These are phyloP conservation scores for Erythrobasidium hasegawianum DNA, from an alignment of 1,284 basidiomycete species.

Conservation along the genomic window DNA sequence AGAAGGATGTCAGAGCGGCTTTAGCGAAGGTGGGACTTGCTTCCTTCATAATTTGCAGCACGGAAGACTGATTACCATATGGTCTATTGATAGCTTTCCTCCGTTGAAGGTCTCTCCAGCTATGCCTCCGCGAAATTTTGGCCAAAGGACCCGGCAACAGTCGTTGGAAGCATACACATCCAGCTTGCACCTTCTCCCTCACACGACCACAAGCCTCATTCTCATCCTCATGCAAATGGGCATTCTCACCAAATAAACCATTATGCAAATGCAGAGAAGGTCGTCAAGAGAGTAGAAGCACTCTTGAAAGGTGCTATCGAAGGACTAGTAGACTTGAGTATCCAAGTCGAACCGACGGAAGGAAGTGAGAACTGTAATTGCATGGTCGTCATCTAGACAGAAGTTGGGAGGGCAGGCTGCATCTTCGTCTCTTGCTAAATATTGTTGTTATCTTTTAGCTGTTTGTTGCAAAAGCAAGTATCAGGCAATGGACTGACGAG, in stretches of 20 bases:
- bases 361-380: conserved; percentile 22
- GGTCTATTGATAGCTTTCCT: conserved; percentile 53
- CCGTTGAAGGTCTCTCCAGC: conserved; percentile 71
- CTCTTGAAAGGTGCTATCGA: conserved; percentile 66
- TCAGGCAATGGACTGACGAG: no score
- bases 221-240: conserved; percentile 53
- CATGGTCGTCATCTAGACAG: conserved; percentile 11
- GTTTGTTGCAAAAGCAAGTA: no score
- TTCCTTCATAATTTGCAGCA: conserved; percentile 43
- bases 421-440: no score
- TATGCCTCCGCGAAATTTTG: conserved; percentile 85
- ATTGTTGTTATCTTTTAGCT: no score
- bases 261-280: conserved; percentile 63
- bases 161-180: conserved; percentile 87
- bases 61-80: conserved; percentile 1
- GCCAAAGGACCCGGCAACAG: conserved; percentile 82
- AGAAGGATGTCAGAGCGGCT: conserved; percentile 64
- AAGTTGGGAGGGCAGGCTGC: no score
- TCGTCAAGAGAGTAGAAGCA: conserved; percentile 69
- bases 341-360: conserved; percentile 62
- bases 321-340: conserved; percentile 77
- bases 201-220: conserved; percentile 57
- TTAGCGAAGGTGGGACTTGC: conserved; percentile 64
- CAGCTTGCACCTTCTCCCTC: conserved; percentile 63
- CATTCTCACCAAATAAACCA: conserved; percentile 45